phyloP scores from a whole-genome alignment of 2,329 filamentous ascomycete genomes.

The Magnaporthiopsis rhizophila region DNA sequence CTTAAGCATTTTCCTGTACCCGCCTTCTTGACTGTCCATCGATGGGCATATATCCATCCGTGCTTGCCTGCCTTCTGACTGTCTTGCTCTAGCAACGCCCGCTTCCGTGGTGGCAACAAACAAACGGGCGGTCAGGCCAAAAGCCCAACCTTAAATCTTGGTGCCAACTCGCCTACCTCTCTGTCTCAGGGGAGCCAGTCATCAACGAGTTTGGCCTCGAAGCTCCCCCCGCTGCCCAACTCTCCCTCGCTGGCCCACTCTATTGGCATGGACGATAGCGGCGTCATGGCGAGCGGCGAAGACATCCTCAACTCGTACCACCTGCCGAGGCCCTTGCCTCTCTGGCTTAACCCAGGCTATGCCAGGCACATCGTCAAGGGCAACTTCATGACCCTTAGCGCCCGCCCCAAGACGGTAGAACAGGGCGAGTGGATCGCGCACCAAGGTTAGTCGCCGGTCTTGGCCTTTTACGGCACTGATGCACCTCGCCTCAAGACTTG shows the following conservation, averaged over 20 bases:
- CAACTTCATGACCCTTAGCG: conserved; percentile 94
- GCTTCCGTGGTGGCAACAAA: conserved; percentile 6
- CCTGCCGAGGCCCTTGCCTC: conserved; percentile 57
- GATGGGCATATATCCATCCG: neutral
- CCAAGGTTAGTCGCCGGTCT: conserved; percentile 57
- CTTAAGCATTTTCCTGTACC: neutral
- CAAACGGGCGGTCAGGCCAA: conserved; percentile 4
- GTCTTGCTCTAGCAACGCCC: conserved; percentile 5
- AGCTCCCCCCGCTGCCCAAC: conserved; percentile 53
- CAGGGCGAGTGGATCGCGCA: conserved; percentile 94
- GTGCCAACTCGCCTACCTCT: conserved; percentile 30
- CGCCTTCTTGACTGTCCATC: neutral
- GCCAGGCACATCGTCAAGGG: conserved; percentile 89
- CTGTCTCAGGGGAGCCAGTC: conserved; percentile 41
- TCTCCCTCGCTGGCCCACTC: conserved; percentile 58
- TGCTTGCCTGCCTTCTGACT: neutral
- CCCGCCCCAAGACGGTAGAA: conserved; percentile 86
- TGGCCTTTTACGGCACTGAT: neutral
- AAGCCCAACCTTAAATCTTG: conserved; percentile 4
- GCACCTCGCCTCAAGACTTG: too few relatives aligned
- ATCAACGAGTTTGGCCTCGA: conserved; percentile 44
- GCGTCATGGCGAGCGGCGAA: conserved; percentile 39
- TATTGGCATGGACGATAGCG: conserved; percentile 59
- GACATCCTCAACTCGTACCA: conserved; percentile 53
- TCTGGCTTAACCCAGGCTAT: conserved; percentile 69